phyloP scores from a whole-genome alignment of 2,329 filamentous ascomycete species.

The Emericellopsis atlantica region DNA sequence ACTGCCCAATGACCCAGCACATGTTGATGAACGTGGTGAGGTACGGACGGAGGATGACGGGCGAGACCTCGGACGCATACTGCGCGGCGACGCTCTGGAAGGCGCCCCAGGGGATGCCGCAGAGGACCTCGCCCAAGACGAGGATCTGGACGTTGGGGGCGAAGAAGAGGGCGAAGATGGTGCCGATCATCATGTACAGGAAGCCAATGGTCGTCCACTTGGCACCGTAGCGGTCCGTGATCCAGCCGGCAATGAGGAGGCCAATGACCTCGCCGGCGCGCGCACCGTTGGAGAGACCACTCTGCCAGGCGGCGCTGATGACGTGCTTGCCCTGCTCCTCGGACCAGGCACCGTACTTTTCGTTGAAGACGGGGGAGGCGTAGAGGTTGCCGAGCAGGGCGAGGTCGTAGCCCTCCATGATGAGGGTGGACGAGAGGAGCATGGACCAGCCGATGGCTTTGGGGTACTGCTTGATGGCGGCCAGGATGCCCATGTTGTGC shows the following conservation, averaged over 20 bases:
- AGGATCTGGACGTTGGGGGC: constrained; percentile 9
- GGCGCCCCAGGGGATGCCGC: constrained; percentile 8
- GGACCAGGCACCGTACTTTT: constrained; percentile 29
- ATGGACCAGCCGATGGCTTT: constrained; percentile 35
- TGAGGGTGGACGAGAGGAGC: constrained; percentile 29
- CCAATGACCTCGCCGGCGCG: constrained; percentile 27
- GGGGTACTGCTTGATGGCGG: constrained; percentile 27
- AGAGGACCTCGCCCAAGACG: constrained; percentile 17
- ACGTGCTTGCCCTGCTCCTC: constrained; percentile 15
- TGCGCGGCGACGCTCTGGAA: constrained; percentile 6
- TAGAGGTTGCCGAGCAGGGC: constrained; percentile 36
- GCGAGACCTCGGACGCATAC: constrained; percentile 5
- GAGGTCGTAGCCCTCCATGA: constrained; percentile 40
- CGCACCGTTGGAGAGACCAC: constrained; percentile 23
- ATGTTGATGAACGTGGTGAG: constrained; percentile 28
- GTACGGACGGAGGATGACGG: constrained; percentile 5
- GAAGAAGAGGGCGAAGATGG: constrained; percentile 24
- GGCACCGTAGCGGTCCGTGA: constrained; percentile 22
- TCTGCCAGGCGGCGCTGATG: constrained; percentile 27
- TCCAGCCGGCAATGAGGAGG: constrained; percentile 22
- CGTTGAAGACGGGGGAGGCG: constrained; percentile 29
- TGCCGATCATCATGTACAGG: constrained; percentile 15
- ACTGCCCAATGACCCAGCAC: constrained; percentile 43
- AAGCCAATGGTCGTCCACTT: constrained; percentile 21
- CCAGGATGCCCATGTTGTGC: constrained; percentile 24